Base-by-base conservation (phyloP, 768 basidiomycete genomes). In the Pholiota molesta region DNA sequence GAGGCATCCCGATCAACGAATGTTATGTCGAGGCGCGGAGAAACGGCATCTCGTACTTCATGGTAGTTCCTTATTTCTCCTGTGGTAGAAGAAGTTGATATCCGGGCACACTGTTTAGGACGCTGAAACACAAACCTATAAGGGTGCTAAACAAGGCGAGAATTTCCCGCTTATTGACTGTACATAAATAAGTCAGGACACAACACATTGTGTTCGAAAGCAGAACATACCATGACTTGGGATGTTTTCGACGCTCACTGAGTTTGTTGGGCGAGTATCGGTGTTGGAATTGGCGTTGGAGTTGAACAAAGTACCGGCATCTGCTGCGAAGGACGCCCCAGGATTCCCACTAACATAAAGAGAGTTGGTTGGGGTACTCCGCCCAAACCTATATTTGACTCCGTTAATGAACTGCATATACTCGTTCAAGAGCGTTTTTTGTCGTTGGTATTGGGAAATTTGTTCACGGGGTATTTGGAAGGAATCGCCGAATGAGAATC, bases 141-240 rank as follows among this genome's bases (percentile, higher is more conserved):
- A 86, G 76, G 31, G 76, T 82, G 61, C 76, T 80, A 70, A 90
- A 90, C 59, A 89, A 73, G 14, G 83, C 76, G 21, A 84, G 73
- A 21, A 89, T 75, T 64, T 88, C 86, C 70, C 65, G 77, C 72
- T 57, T 62, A 53, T 69, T 64, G 33, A 69, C 70, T 70, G 37
- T 13, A 49, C 6, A 9, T 31, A 37, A 21, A 4, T 28, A 21
- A 9, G n/a, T 14, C 13, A 7, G n/a, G 28, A 8, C n/a, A 37
- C 33, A 31, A n/a, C 23, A 47, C 26, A 57, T 39, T 19, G 55
- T 6, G 13, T 23, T 49, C 28, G 13, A 7, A 31, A 31, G 29
- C 17, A 57, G 52, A 5, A 64, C 72, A 45, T 59, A 81, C 83
- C 74, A 57, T 76, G 71, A 61, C 72, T 70, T 52, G 80, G 74